Base-by-base conservation (phyloP, 2,329 filamentous ascomycete genomes). In the Thielaviopsis euricoi region DNA sequence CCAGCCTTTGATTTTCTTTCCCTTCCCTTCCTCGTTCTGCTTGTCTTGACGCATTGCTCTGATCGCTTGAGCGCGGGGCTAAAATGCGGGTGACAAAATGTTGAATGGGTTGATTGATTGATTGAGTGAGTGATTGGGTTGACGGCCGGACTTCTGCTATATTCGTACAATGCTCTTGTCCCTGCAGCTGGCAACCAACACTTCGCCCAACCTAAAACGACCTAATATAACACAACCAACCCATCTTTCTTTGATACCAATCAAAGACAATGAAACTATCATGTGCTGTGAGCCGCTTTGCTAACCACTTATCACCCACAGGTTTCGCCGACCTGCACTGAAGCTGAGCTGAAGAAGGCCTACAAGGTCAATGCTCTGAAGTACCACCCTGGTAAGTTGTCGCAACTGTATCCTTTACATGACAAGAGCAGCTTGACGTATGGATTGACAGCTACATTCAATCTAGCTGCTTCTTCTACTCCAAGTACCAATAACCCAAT, bases 341-440 rank as follows among this genome's bases (percentile, higher is more conserved):
- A 97, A 66, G 76, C 84, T 64, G 86, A 96, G 73, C 76, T 98
- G 64, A 96, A 93, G 77, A 89, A 90, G 67, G 89, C 84, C 65
- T 95, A 93, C 79, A 89, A 88, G 72, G 82, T 85, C 64, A 82
- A 83, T 65, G 88, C 88, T 37, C 74, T 93, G 61, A 93, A 91
- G 73, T 86, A 84, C 71, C 88, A 94, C 68, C 88, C 88, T 69
- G 86, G 85, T 88, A 79, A 64, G 81, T 70, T 60, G n/a, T 70
- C 60, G n/a, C 51, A 23, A 19, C 33, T 17, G 56, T 22, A 52
- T 22, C 12, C 22, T 40, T 48, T 3, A 19, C 25, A 23, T 10
- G 13, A n/a, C 17, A 21, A 54, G 7, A 37, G 9, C n/a, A 22
- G 3, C 23, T 46, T 25, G 6, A 43, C 15, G 37, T 9, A 10